These are phyloP conservation scores for Silene conica DNA, from an alignment of 148 eudicot species.

Conservation along the genomic window DNA sequence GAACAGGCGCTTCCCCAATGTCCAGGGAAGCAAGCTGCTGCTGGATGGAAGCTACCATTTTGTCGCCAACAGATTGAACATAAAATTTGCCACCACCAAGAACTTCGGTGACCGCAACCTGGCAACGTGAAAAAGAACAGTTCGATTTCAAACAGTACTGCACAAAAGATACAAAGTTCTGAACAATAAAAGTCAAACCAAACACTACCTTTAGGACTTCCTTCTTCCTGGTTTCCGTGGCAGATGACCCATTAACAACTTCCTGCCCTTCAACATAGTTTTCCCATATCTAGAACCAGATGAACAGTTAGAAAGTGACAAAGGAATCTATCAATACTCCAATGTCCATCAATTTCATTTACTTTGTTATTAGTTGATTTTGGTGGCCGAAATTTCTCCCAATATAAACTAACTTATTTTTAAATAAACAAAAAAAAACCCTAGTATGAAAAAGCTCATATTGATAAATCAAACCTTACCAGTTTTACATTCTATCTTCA, in stretches of 20 bases:
- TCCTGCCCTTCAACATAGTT: constrained; percentile 91
- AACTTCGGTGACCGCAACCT: constrained; percentile 84
- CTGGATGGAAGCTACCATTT: constrained; percentile 64
- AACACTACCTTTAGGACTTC: constrained; percentile 70
- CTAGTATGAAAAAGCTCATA: background rate
- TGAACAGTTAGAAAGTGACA: constrained; percentile 8
- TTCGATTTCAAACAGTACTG: constrained; percentile 9
- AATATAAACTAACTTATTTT: too few relatives aligned
- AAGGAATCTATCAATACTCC: background rate
- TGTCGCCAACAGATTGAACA: constrained; percentile 69
- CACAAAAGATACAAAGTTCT: background rate
- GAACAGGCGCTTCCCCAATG: constrained; percentile 62
- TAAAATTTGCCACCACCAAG: constrained; percentile 85
- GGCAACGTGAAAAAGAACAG: background rate
- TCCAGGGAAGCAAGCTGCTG: constrained; percentile 72
- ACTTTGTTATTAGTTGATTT: background rate
- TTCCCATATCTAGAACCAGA: constrained; percentile 77
- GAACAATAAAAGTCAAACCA: background rate
- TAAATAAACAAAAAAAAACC: background rate
- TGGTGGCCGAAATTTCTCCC: background rate
- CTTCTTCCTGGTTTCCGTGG: constrained; percentile 56
- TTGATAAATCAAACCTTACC: background rate
- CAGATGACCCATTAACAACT: constrained; percentile 51
- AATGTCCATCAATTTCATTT: background rate
- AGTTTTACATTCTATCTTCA: background rate